Evolutionary conservation across 169 alveolate genomes (phyloP).

Genomic region (Plasmodium coatneyi): DNA sequence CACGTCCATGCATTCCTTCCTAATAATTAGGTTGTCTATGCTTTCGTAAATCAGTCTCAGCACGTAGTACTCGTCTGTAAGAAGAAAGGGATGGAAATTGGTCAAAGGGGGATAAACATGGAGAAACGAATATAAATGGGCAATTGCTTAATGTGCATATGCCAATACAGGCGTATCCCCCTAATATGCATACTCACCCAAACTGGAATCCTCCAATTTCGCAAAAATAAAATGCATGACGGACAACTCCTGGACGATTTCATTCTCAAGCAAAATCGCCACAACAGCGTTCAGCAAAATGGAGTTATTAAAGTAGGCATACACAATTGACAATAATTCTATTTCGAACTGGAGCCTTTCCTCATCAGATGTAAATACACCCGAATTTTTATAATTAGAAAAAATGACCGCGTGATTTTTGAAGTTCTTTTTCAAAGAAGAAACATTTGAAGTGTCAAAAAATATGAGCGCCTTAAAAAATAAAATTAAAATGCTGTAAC

Average conservation of each 20-base stretch:
- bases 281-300: slow-evolving; percentile 43
- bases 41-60: slow-evolving; percentile 26
- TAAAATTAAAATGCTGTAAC: slow-evolving; percentile 43
- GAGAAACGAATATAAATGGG: not conserved
- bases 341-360: slow-evolving; percentile 19
- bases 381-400: slow-evolving; percentile 50
- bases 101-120: not conserved
- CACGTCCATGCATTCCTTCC: slow-evolving; percentile 28
- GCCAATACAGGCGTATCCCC: not conserved
- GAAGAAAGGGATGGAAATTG: not conserved
- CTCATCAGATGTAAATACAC: slow-evolving; percentile 28
- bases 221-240: slow-evolving; percentile 50
- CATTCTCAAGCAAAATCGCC: slow-evolving; percentile 34
- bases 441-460: slow-evolving; percentile 68
- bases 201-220: slow-evolving; percentile 37
- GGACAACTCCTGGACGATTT: slow-evolving; percentile 47
- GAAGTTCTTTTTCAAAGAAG: slow-evolving; percentile 43
- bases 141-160: not conserved
- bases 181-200: slow-evolving; percentile 20
- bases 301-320: slow-evolving; percentile 50
- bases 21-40: slow-evolving; percentile 23
- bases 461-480: slow-evolving; percentile 63
- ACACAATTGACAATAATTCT: slow-evolving; percentile 40
- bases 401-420: slow-evolving; percentile 57
- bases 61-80: slow-evolving; percentile 65